Base-by-base conservation (phyloP, 1,284 basidiomycete genomes). In the Apiotrichum gracile region DNA sequence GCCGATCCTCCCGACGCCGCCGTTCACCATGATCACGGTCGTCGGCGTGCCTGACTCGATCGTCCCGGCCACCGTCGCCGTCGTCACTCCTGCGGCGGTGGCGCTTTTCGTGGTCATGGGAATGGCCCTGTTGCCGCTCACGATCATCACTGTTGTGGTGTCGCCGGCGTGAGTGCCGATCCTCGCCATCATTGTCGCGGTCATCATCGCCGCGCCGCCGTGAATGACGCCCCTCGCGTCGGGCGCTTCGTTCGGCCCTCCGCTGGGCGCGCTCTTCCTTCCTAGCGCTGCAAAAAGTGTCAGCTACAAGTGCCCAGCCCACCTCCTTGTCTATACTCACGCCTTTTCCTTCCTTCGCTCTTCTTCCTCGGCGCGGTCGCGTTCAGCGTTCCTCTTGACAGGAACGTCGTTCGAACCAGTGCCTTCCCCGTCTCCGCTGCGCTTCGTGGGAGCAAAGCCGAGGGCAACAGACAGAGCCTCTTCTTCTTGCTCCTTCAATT, bases 401-500 rank as follows among this genome's bases (percentile, higher is more conserved):
- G 60, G 58, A 1, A 70, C 56, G 45, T 57, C 64, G 54, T 70
- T 71, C n/a, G 66, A 55, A 2, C 67, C 68, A 2, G 64, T 66
- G 2, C 62, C 61, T 12, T 22, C 55, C 4, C 63, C 57, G 33
- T 55, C 56, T 43, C 54, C 62, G 24, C 58, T 57, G 5, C 59
- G 61, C 35, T 58, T 62, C 7, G 49, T 49, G 7, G 68, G 68
- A n/a, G 62, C 62, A 48, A 67, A 69, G 41, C 72, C 88, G 82
- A 94, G 73, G 41, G 88, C 89, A 29, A 85, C 81, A 22, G 86
- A 78, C 51, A 94, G 76, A 0, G 90, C 91, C 53, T 93, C 89
- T 37, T 87, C 88, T 68, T 94, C 91, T 19, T 85, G 81, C 66
- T 90, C 86, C 72, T 93, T 93, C 54, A 93, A 72, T 64, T 80